Conservation (phyloP, 1,284 basidiomycete species). For the Apiotrichum siamense region DNA sequence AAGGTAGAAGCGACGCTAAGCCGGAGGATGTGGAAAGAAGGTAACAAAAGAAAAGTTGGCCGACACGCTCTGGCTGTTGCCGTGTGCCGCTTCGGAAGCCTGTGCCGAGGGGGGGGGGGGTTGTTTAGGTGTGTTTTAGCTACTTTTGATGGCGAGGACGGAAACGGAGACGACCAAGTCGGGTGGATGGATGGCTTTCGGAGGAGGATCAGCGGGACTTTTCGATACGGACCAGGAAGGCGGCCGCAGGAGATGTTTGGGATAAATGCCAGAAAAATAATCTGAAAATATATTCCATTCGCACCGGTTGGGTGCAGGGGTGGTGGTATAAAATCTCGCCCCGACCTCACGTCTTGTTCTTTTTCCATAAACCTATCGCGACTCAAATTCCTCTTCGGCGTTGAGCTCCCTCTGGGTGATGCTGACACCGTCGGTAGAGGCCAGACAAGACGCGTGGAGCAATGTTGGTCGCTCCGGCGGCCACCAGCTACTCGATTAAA, state of each 20-base stretch:
- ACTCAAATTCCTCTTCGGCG: conserved; percentile 28
- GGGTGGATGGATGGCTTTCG: not conserved
- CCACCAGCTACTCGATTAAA: conserved; percentile 30
- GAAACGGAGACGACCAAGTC: not conserved
- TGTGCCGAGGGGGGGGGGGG: not conserved
- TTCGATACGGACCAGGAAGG: not conserved
- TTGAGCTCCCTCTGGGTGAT: conserved; percentile 19
- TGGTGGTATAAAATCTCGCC: not conserved
- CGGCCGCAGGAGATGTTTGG: not conserved
- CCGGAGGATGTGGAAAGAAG: not conserved
- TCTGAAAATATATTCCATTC: not conserved
- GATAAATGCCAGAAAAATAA: conserved; percentile 14
- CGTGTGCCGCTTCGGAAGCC: not conserved
- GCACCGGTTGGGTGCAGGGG: not conserved
- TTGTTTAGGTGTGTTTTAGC: not conserved
- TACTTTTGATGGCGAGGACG: not conserved
- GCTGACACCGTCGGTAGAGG: conserved; percentile 21
- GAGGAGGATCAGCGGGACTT: not conserved
- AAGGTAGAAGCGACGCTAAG: no score
- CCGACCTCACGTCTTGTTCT: not conserved
- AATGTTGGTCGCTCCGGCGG: not conserved
- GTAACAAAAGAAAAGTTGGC: no score
- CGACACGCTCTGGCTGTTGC: not conserved
- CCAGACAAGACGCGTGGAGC: conserved; percentile 40
- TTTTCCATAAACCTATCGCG: conserved; percentile 21